Conservation (phyloP, 306 rosid species). For the Cicer yamashitae region DNA sequence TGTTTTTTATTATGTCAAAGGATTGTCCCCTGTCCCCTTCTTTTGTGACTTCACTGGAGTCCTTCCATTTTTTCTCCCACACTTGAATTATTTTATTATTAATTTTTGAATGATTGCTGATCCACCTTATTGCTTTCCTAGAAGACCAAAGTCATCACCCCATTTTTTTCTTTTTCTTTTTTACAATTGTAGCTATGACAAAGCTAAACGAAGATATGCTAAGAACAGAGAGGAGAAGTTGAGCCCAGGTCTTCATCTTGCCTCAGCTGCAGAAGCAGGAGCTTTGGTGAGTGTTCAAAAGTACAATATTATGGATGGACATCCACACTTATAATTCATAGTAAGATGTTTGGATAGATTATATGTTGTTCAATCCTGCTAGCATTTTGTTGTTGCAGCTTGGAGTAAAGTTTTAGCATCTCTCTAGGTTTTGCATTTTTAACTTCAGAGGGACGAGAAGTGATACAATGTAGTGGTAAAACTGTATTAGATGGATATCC, state of each 20-base stretch:
- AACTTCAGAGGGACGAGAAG: constrained; percentile 31
- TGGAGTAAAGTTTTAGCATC: constrained; percentile 27
- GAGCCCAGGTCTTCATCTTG: constrained; percentile 86
- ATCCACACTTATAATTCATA: not conserved
- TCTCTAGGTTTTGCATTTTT: constrained; percentile 30
- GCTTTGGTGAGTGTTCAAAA: constrained; percentile 71
- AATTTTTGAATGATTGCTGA: constrained; percentile 13
- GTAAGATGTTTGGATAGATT: constrained; percentile 1
- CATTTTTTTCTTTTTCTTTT: not conserved
- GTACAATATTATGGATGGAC: constrained; percentile 31
- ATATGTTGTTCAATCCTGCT: constrained; percentile 31
- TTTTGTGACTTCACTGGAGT: constrained; percentile 3
- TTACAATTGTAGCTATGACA: constrained; percentile 70
- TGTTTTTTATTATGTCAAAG: constrained; percentile 36
- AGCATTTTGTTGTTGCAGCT: constrained; percentile 30
- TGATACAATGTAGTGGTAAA: constrained; percentile 26
- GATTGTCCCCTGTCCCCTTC: not conserved
- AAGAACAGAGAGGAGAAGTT: constrained; percentile 67
- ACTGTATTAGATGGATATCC: constrained; percentile 32
- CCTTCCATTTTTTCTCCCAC: constrained; percentile 7
- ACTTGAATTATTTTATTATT: constrained; percentile 35
- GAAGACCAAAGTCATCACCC: constrained; percentile 16
- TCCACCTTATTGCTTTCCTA: constrained; percentile 32
- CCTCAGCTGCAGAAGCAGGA: constrained; percentile 98
- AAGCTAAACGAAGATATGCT: constrained; percentile 84